phyloP scores from a whole-genome alignment of 1,284 basidiomycete genomes.

The Ganoderma multipileum region DNA sequence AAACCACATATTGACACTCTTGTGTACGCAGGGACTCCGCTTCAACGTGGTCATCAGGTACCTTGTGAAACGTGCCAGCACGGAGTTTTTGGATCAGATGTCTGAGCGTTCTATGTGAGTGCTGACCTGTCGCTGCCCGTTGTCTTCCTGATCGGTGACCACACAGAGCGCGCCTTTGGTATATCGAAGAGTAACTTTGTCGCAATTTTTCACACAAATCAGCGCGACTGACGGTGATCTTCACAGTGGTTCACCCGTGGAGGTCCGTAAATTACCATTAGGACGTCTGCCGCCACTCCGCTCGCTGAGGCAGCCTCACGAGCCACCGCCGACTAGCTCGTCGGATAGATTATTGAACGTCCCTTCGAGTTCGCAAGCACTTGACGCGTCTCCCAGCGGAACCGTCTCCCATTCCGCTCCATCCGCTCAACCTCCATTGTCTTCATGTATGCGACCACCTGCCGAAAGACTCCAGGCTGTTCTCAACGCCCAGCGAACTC shows the following conservation, averaged over 20 bases:
- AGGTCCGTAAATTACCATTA: background rate
- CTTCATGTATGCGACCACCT: background rate
- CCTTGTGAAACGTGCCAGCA: background rate
- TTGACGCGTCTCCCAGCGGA: background rate
- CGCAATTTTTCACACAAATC: background rate
- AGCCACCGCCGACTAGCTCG: background rate
- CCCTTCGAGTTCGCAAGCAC: background rate
- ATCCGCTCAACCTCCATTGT: background rate
- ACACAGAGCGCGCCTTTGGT: conserved; percentile 10
- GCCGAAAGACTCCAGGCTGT: background rate
- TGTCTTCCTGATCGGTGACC: background rate
- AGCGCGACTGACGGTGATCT: background rate
- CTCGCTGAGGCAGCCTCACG: too few relatives aligned
- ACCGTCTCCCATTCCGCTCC: too few relatives aligned
- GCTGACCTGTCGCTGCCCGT: background rate
- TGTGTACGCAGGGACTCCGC: conserved; percentile 1
- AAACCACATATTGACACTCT: background rate
- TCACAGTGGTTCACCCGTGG: background rate
- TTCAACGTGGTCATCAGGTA: conserved; percentile 5
- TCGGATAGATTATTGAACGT: background rate
- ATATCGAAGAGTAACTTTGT: conserved; percentile 10
- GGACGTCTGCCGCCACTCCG: background rate
- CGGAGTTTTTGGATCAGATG: background rate
- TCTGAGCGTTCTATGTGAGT: conserved; percentile 13
- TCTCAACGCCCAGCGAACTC: background rate